A percentile compares a stretch with the other conserved stretches of the same genome.
Evolutionary conservation across 2,329 filamentous ascomycete genomes (phyloP).

Genomic region (Paracorniculantispora psalliotae): DNA sequence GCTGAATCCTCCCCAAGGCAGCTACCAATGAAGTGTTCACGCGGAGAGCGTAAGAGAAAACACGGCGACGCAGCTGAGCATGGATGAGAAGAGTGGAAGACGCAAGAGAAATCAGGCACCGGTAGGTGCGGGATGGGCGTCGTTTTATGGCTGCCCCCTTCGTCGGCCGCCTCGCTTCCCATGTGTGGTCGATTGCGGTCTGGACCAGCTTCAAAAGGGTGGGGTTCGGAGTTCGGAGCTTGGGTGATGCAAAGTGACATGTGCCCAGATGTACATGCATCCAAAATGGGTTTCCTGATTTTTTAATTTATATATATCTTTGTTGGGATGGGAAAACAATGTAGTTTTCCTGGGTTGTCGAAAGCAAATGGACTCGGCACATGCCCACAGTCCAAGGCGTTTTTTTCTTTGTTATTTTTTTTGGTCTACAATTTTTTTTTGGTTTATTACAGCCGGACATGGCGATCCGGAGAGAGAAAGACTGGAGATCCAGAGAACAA

Average conservation of each 20-base stretch:
- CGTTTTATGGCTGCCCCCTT: conserved; percentile 4
- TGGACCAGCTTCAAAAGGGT: conserved; percentile 21
- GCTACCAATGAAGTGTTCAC: conserved; percentile 32
- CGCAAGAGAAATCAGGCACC: background rate
- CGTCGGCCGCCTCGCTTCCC: background rate
- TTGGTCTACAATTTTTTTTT: background rate
- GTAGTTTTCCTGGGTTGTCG: background rate
- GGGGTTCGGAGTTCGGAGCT: conserved; percentile 16
- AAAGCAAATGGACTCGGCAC: background rate
- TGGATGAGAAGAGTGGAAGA: background rate
- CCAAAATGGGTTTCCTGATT: background rate
- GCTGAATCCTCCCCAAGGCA: conserved; percentile 38
- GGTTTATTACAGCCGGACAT: background rate
- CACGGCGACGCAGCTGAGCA: background rate
- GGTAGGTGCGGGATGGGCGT: conserved; percentile 1
- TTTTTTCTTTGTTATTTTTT: background rate
- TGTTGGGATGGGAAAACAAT: background rate
- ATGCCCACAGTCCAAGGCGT: background rate
- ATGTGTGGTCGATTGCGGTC: conserved; percentile 22
- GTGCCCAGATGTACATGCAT: background rate
- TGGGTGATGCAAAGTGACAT: conserved; percentile 10
- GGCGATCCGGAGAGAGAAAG: background rate
- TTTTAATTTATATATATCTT: background rate
- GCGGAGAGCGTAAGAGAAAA: background rate
- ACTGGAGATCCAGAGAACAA: background rate